A percentile compares a stretch with the other conserved stretches of the same genome.
Evolutionary conservation across 306 rosid species (phyloP).

Genomic region (Sophora flavescens): DNA sequence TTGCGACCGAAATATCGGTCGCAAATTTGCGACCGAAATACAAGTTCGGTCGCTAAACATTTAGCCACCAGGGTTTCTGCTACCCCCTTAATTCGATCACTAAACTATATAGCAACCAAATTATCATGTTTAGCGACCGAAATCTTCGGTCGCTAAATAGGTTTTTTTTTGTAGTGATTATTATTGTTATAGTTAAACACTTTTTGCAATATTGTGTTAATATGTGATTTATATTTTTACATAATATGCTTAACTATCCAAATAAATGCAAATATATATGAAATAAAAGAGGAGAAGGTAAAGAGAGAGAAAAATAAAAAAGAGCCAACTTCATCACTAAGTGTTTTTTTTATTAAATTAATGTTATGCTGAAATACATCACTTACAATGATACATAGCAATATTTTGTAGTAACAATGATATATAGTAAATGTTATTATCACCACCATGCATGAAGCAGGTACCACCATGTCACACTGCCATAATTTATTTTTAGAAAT

Average conservation of each 20-base stretch:
- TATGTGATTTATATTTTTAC: not conserved
- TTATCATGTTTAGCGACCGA: too few relatives aligned
- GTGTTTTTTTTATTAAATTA: conserved; percentile 44
- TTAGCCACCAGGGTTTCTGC: too few relatives aligned
- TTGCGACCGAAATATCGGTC: too few relatives aligned
- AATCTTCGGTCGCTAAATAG: too few relatives aligned
- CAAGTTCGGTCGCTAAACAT: too few relatives aligned
- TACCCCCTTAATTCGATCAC: too few relatives aligned
- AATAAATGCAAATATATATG: not conserved
- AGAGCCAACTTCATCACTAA: not conserved
- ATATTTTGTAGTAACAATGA: conserved; percentile 13
- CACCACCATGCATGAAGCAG: conserved; percentile 44
- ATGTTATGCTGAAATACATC: conserved; percentile 18
- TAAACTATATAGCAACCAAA: too few relatives aligned
- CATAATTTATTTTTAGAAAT: conserved; percentile 49
- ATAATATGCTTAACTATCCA: not conserved
- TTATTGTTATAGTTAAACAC: not conserved
- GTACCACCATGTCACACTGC: conserved; percentile 31
- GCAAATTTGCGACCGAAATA: too few relatives aligned
- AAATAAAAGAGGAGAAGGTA: not conserved
- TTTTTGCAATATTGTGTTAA: not conserved
- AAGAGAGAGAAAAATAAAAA: not conserved
- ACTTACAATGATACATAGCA: not conserved
- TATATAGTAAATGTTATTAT: not conserved
- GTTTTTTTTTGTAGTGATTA: too few relatives aligned